Base-by-base conservation (phyloP, 768 basidiomycete species). In the Boletus reticulatus region DNA sequence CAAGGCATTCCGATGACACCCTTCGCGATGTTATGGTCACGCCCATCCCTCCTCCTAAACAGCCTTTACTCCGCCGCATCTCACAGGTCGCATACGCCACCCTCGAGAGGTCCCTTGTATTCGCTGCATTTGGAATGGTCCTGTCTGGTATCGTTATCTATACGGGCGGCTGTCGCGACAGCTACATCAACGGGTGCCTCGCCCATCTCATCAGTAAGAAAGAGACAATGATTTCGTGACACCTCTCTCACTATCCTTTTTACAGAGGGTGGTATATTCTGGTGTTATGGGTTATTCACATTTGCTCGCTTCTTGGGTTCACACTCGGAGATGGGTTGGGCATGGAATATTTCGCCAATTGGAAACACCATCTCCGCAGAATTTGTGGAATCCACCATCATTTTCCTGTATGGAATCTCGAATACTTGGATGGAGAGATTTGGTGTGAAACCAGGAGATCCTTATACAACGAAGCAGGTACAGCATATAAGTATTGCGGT, bases 341-440 rank as follows among this genome's bases (percentile, higher is more conserved):
- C 96, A 16, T 98, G 95, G 95, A 98, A 98, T 68, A 75, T 80
- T 27, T 76, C 84, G 0, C 87, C 85, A 0, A 69, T 73, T 4
- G 74, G 75, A 20, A 72, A 74, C 22, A 74, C 74, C 43, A 77
- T 80, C 9, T 83, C 85, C 8, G 89, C 86, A 6, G 91, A 93
- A 69, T 87, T 91, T 51, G 78, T 85, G 54, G 92, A 94, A 71
- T 91, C 87, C 0, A 65, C 77, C 11, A 80, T 92, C 49, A 94
- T 98, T 63, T 95, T 95, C 73, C 34, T 85, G 0, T 98, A 98
- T 67, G 95, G 95, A 9, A 77, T 83, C 34, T 88, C 92, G 42
- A 96, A 98, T 68, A 93, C 89, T 16, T 98, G 93, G 92, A 93
- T 98, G 91, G 96, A 98, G 73, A 83, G 96, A 41, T 91, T 96